phyloP scores from a whole-genome alignment of 805 yeast genomes.

The Pichia nakasei region DNA sequence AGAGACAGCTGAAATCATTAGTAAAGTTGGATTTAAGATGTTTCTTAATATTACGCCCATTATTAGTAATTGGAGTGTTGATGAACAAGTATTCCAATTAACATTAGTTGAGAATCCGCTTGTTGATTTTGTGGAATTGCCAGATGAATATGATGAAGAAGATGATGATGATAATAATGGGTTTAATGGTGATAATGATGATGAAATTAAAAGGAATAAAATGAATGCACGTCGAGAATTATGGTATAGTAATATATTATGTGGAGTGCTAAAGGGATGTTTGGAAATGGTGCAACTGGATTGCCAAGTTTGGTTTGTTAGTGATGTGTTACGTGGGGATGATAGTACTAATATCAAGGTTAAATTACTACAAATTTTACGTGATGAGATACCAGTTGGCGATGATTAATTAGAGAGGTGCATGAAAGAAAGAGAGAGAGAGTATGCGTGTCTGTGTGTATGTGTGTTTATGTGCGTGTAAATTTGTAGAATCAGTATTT shows the following conservation, averaged over 20 bases:
- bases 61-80: slow-evolving; percentile 59
- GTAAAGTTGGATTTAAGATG: slow-evolving; percentile 84
- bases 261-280: slow-evolving; percentile 88
- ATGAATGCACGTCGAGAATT: slow-evolving; percentile 58
- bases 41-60: slow-evolving; percentile 77
- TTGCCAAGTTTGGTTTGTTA: slow-evolving; percentile 71
- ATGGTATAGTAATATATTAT: slow-evolving; percentile 88
- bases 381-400: slow-evolving; percentile 96
- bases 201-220: neutral
- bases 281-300: slow-evolving; percentile 94
- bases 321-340: slow-evolving; percentile 79
- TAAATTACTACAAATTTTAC: slow-evolving; percentile 59
- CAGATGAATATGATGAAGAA: slow-evolving; percentile 41
- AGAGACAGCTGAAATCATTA: slow-evolving; percentile 80
- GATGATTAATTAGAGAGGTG: slow-evolving; percentile 45
- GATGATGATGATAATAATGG: neutral
- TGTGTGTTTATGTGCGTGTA: no score
- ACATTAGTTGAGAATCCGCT: slow-evolving; percentile 80
- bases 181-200: slow-evolving; percentile 22
- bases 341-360: slow-evolving; percentile 71
- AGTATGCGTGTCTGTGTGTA: no score
- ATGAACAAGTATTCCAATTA: slow-evolving; percentile 65
- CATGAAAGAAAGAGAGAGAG: neutral
- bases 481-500: slow-evolving; percentile 1
- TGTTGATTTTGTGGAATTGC: slow-evolving; percentile 91